phyloP scores from a whole-genome alignment of 148 eudicot species.

The Rhododendron molle region DNA sequence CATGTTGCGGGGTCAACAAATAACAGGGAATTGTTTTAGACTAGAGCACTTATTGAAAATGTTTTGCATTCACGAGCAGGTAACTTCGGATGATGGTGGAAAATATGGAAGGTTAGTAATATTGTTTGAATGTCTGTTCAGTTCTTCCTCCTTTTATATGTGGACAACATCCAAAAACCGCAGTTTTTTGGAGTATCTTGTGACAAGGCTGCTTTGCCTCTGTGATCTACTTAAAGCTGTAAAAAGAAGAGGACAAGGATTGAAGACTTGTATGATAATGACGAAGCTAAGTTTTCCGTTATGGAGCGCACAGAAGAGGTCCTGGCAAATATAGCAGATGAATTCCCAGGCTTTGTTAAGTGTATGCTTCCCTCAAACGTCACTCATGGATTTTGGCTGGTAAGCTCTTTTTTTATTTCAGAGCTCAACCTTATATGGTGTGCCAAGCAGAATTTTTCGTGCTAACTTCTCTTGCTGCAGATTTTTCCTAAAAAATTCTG shows the following conservation, averaged over 20 bases:
- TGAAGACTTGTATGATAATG: conserved; percentile 38
- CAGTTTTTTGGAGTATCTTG: neutral
- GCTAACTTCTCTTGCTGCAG: conserved; percentile 24
- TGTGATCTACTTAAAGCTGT: conserved; percentile 16
- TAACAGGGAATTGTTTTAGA: neutral
- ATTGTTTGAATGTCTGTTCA: neutral
- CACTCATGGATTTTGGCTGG: conserved; percentile 54
- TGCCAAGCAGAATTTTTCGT: neutral
- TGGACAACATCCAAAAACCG: neutral
- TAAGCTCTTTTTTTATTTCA: conserved; percentile 16
- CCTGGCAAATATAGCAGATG: conserved; percentile 20
- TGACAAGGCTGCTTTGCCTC: conserved; percentile 3
- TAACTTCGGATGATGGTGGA: neutral
- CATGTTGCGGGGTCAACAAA: neutral
- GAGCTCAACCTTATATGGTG: neutral
- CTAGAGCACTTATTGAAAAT: neutral
- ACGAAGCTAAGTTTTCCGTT: conserved; percentile 34
- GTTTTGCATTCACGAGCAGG: conserved; percentile 11
- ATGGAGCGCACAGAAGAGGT: conserved; percentile 42
- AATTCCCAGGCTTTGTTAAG: conserved; percentile 34
- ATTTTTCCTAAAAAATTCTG: conserved; percentile 43
- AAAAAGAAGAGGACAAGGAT: conserved; percentile 32
- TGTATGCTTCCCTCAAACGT: conserved; percentile 63
- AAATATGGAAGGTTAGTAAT: conserved; percentile 15
- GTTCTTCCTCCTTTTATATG: neutral